Evolutionary conservation across 345 rosid genomes (phyloP), one percentile per base, ranked within the genome.

Genomic region (Geranium brycei): DNA sequence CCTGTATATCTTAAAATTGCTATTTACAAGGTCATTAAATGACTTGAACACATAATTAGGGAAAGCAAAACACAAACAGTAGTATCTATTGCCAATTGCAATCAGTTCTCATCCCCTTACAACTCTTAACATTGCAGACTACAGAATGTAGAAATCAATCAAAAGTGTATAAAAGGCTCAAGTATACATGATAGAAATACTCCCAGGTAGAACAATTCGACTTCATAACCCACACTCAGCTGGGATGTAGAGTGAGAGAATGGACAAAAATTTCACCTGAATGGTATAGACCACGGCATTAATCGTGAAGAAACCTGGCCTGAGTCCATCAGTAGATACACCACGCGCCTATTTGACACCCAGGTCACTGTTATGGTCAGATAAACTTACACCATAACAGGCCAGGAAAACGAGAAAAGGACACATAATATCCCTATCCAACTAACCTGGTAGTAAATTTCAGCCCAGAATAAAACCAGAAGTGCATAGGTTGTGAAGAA

Each of bases 401-500:
- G 62, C 16, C 4, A 47, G 30, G 8, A 23, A 35, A 35, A 10
- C 17, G 11, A 53, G 40, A 17, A 17, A 2, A 55, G 28, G 18
- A 15, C 4, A 32, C 58, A 64, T 56, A 13, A 59, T 7, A 4
- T 35, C 41, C 41, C 41, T 35, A 35, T 35, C 41, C 5, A 35
- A 35, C 41, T 7, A 17, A 87, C 97, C 97, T 91, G 97, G 69
- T 88, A 85, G 74, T 91, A 91, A 59, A 91, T 91, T 76, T 91
- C 97, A 0, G 97, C 97, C 97, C 97, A 91, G 71, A 91, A 91
- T 73, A 91, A 86, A 63, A 91, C 95, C 66, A 91, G 51, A 32
- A 91, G 97, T 2, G 90, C 89, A 53, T 86, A 91, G 2, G 97
- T 91, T 0, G 97, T 86, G 88, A 88, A 87, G 83, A 88, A 91